A percentile compares a stretch with the other conserved stretches of the same genome.
These are phyloP conservation scores for Debaryomyces tyrocola DNA, from an alignment of 805 yeast species.

Conservation along the genomic window DNA sequence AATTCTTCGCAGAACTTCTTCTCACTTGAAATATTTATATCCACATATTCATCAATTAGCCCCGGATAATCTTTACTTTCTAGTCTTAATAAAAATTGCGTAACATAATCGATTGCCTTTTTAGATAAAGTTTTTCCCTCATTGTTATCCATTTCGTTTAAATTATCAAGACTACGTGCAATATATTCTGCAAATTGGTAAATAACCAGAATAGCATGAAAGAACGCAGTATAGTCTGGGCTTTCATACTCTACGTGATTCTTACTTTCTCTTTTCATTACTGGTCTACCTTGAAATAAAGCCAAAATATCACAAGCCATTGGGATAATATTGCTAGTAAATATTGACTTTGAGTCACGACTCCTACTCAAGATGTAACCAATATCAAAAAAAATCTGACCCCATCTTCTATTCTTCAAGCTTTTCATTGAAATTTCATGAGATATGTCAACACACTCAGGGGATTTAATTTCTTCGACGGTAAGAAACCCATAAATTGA, in stretches of 20 bases:
- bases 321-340: conserved; percentile 45
- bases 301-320: conserved; percentile 65
- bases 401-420: conserved; percentile 70
- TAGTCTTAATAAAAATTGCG: conserved; percentile 26
- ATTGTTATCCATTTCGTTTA: conserved; percentile 13
- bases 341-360: conserved; percentile 49
- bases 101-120: conserved; percentile 31
- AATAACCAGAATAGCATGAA: conserved; percentile 67
- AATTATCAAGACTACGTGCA: conserved; percentile 42
- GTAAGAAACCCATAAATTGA: conserved; percentile 65
- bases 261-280: conserved; percentile 67
- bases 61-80: conserved; percentile 31
- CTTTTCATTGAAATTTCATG: conserved; percentile 42
- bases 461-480: conserved; percentile 47
- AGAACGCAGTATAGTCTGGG: conserved; percentile 74
- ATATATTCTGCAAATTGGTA: conserved; percentile 59
- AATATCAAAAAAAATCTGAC: conserved; percentile 76
- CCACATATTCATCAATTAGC: conserved; percentile 24
- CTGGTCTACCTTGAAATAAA: conserved; percentile 77
- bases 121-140: conserved; percentile 16
- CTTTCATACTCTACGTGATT: conserved; percentile 91
- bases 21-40: conserved; percentile 17
- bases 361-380: conserved; percentile 76
- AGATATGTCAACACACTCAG: conserved; percentile 39
- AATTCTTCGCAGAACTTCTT: conserved; percentile 20